A percentile compares a stretch with the other conserved stretches of the same genome.
Evolutionary conservation across 441 rosid genomes (phyloP).

Genomic region (Jatropha podagrica): DNA sequence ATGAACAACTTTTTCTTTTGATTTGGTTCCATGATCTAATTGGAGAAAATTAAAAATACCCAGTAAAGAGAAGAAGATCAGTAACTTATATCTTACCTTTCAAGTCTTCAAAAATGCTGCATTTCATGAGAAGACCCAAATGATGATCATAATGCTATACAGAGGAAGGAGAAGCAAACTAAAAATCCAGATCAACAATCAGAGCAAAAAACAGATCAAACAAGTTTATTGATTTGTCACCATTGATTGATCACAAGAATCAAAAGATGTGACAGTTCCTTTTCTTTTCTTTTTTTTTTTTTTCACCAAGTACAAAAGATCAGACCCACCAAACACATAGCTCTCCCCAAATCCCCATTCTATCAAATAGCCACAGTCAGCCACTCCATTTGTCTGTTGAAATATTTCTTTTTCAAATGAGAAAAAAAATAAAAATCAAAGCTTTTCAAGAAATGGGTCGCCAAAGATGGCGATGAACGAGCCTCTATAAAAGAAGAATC

Average conservation of each 20-base stretch:
- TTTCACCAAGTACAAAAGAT: conserved; percentile 49
- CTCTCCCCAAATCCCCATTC: conserved; percentile 36
- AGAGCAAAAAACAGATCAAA: conserved; percentile 30
- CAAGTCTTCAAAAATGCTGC: conserved; percentile 4
- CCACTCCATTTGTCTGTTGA: neutral
- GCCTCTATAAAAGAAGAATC: conserved; percentile 42
- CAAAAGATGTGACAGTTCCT: conserved; percentile 47
- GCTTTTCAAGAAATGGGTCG: conserved; percentile 30
- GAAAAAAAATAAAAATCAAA: conserved; percentile 24
- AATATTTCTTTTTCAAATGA: neutral
- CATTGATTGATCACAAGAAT: conserved; percentile 35
- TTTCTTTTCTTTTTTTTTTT: neutral
- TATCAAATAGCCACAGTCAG: conserved; percentile 21
- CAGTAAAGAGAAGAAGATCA: conserved; percentile 29
- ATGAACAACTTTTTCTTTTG: conserved; percentile 46
- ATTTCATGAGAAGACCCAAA: conserved; percentile 15
- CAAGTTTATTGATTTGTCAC: conserved; percentile 36
- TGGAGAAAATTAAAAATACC: conserved; percentile 24
- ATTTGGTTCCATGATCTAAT: conserved; percentile 50
- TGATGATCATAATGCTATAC: conserved; percentile 4
- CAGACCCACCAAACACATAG: conserved; percentile 48
- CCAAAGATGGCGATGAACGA: conserved; percentile 51
- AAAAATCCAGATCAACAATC: conserved; percentile 21
- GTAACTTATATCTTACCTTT: conserved; percentile 17
- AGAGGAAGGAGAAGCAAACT: conserved; percentile 33